Percentiles rank a stretch among this genome's conserved stretches.
Conservation (phyloP, 805 yeast species). For the Saccharomyces paradoxus region DNA sequence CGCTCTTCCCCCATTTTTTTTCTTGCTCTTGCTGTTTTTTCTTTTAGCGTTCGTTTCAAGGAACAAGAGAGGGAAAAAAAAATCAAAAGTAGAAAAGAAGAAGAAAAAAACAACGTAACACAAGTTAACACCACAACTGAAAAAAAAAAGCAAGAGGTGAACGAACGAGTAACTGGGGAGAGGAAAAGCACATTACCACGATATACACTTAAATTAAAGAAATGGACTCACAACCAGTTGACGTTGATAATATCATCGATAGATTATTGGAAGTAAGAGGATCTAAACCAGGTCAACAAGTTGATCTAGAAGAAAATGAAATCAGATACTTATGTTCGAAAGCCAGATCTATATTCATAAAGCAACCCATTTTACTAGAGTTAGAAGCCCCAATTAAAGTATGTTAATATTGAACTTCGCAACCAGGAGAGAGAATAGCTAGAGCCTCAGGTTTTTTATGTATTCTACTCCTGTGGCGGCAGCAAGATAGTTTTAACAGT, state of each 20-base stretch:
- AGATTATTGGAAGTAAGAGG: slow-evolving; percentile 96
- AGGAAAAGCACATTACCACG: background rate
- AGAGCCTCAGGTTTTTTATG: background rate
- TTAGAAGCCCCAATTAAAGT: slow-evolving; percentile 94
- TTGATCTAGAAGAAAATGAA: slow-evolving; percentile 85
- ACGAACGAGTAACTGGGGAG: background rate
- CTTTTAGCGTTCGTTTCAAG: background rate
- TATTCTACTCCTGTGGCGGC: background rate
- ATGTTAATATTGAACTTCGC: slow-evolving; percentile 29
- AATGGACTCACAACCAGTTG: slow-evolving; percentile 65
- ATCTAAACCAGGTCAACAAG: slow-evolving; percentile 96
- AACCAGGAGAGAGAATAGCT: background rate
- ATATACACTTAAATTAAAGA: slow-evolving; percentile 2
- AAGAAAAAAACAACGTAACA: slow-evolving; percentile 1
- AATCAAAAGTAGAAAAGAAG: background rate
- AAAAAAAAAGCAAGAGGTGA: slow-evolving; percentile 1
- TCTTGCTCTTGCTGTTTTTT: background rate
- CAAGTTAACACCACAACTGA: slow-evolving; percentile 3
- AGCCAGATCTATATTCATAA: slow-evolving; percentile 95
- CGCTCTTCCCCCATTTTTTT: background rate
- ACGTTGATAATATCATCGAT: slow-evolving; percentile 93
- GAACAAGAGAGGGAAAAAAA: background rate
- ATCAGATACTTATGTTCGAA: slow-evolving; percentile 92
- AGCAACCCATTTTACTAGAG: slow-evolving; percentile 91
- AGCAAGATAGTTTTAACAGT: background rate